Conservation (phyloP, 2,329 filamentous ascomycete species). For the Akanthomyces lecanii region DNA sequence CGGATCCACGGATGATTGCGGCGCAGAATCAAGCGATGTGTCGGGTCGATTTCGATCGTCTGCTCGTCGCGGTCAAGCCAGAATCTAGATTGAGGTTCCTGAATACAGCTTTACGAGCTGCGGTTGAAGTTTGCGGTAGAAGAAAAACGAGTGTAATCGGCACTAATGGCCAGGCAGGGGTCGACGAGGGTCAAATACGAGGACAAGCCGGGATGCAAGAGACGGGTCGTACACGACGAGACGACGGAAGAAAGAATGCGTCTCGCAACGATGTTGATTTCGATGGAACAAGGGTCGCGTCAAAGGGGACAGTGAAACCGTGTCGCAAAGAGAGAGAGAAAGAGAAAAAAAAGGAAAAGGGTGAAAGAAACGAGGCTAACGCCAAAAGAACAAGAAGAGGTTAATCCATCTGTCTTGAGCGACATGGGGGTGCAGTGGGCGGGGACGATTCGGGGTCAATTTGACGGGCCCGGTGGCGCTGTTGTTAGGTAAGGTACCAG, state of each 20-base stretch:
- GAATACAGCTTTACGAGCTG: not conserved
- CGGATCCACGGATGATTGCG: not conserved
- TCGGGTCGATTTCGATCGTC: not conserved
- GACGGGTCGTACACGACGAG: not conserved
- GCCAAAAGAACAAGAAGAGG: not conserved
- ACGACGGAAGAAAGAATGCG: not conserved
- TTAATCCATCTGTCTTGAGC: not conserved
- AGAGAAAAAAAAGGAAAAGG: not conserved
- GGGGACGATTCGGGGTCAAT: not conserved
- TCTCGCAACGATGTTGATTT: not conserved
- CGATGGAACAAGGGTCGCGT: conserved; percentile 1
- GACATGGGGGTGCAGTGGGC: not conserved
- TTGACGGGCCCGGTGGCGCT: not conserved
- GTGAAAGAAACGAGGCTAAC: conserved; percentile 2
- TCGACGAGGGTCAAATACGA: not conserved
- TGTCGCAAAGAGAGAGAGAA: not conserved
- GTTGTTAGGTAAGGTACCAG: not conserved
- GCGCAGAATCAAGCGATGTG: not conserved
- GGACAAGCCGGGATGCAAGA: not conserved
- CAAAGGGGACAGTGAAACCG: not conserved
- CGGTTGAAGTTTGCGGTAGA: not conserved
- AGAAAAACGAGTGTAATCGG: conserved; percentile 18
- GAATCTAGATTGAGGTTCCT: not conserved
- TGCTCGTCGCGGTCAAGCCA: not conserved
- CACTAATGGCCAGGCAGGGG: conserved; percentile 12